Percentiles rank a stretch among this genome's conserved stretches.
These are phyloP conservation scores for Rhododendron molle DNA, from an alignment of 148 eudicot genomes.

Conservation along the genomic window DNA sequence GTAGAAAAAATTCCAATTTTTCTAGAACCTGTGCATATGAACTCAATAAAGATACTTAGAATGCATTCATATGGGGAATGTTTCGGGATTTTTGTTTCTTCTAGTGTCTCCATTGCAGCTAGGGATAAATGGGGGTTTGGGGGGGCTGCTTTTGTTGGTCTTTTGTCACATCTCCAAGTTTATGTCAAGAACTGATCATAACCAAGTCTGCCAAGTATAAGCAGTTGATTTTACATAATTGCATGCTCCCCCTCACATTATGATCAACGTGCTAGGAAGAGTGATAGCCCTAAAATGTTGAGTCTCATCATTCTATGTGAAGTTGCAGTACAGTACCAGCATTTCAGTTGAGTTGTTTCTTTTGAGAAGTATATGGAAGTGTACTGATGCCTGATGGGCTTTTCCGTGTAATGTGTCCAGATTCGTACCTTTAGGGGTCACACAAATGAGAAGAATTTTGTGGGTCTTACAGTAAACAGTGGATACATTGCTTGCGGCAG, in stretches of 20 bases:
- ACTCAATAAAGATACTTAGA: neutral
- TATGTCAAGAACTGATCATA: neutral
- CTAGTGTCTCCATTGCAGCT: neutral
- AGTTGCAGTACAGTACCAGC: neutral
- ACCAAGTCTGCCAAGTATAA: neutral
- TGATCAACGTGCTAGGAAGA: neutral
- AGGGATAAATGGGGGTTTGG: neutral
- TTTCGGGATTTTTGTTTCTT: neutral
- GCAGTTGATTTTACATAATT: neutral
- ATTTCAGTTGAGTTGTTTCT: neutral
- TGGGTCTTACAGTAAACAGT: slow-evolving; percentile 67
- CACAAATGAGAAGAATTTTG: slow-evolving; percentile 77
- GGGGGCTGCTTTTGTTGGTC: neutral
- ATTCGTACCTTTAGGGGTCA: slow-evolving; percentile 73
- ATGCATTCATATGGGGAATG: neutral
- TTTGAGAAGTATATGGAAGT: neutral
- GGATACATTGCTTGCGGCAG: slow-evolving; percentile 87
- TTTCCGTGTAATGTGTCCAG: slow-evolving; percentile 27
- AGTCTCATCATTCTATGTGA: neutral
- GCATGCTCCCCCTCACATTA: neutral
- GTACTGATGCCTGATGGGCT: neutral
- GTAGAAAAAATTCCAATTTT: neutral
- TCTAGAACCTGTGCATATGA: neutral
- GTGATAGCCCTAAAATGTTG: neutral
- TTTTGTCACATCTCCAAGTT: neutral